Percentiles rank a stretch among this genome's conserved stretches.
These are phyloP conservation scores for Afroboletus lepidellus DNA, from an alignment of 1,284 basidiomycete species.

Conservation along the genomic window DNA sequence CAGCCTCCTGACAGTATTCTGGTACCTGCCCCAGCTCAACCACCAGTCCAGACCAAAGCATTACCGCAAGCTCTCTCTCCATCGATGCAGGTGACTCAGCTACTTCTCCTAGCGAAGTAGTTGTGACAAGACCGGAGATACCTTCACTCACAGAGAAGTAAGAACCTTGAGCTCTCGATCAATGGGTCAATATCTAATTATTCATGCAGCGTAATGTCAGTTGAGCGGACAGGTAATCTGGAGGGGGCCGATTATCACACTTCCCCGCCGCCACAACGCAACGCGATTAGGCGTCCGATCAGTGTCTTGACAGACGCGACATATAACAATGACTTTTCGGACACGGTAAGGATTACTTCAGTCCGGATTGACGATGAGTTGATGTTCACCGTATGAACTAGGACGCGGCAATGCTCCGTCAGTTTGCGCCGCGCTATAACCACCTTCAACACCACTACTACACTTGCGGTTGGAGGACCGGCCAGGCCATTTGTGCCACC, in stretches of 20 bases:
- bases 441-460: constrained; percentile 9
- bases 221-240: neutral
- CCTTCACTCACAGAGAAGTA: neutral
- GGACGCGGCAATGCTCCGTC: constrained; percentile 7
- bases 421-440: neutral
- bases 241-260: neutral
- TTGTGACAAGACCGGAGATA: neutral
- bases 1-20: no score
- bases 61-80: constrained; percentile 57
- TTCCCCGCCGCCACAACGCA: neutral
- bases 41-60: constrained; percentile 42
- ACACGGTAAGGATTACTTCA: constrained; percentile 14
- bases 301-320: no score
- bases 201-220: neutral
- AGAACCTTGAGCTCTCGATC: neutral
- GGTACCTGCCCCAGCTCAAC: constrained; percentile 40
- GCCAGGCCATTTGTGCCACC: neutral
- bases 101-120: neutral
- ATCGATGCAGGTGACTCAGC: constrained; percentile 45
- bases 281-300: no score
- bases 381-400: constrained; percentile 10
- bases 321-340: constrained; percentile 19
- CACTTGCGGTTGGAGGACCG: constrained; percentile 16
- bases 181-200: neutral
- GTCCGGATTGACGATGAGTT: neutral